Conservation (phyloP, 2,329 filamentous ascomycete species). For the Epichloe elymi region DNA sequence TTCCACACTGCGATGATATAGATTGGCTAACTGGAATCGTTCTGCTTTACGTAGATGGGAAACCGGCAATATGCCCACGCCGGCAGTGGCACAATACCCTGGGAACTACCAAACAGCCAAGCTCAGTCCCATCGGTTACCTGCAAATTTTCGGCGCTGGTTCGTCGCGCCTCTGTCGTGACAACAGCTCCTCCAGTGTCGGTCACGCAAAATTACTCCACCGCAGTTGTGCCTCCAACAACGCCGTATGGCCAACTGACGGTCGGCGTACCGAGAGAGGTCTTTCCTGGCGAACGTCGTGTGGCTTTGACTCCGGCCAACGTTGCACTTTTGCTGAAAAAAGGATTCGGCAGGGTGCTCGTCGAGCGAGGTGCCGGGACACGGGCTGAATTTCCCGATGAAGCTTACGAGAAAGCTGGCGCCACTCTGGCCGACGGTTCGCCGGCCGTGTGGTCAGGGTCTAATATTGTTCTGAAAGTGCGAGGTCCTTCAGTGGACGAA, state of each 20-base stretch:
- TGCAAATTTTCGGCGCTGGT: constrained; percentile 23
- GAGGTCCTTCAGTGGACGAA: constrained; percentile 58
- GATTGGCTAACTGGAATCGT: neutral
- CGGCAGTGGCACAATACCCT: constrained; percentile 28
- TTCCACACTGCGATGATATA: constrained; percentile 1
- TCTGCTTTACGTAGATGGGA: constrained; percentile 6
- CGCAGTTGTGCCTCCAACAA: constrained; percentile 27
- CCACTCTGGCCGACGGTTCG: constrained; percentile 56
- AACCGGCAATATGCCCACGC: constrained; percentile 11
- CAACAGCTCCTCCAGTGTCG: constrained; percentile 13
- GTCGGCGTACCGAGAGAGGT: constrained; percentile 71
- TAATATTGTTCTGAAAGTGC: constrained; percentile 75
- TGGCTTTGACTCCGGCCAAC: constrained; percentile 76
- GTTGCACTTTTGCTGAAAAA: constrained; percentile 79
- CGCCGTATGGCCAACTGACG: constrained; percentile 57
- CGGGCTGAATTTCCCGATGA: constrained; percentile 66
- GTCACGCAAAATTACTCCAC: constrained; percentile 26
- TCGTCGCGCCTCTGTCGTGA: constrained; percentile 24
- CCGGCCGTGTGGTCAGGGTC: constrained; percentile 58
- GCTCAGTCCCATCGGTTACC: constrained; percentile 14
- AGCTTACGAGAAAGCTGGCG: constrained; percentile 66
- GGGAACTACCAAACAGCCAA: constrained; percentile 15
- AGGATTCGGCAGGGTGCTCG: constrained; percentile 62
- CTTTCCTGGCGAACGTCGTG: constrained; percentile 66
- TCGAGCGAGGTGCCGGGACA: constrained; percentile 69